These are phyloP conservation scores for Calonectria fujianensis DNA, from an alignment of 2,329 filamentous ascomycete species.

Conservation along the genomic window DNA sequence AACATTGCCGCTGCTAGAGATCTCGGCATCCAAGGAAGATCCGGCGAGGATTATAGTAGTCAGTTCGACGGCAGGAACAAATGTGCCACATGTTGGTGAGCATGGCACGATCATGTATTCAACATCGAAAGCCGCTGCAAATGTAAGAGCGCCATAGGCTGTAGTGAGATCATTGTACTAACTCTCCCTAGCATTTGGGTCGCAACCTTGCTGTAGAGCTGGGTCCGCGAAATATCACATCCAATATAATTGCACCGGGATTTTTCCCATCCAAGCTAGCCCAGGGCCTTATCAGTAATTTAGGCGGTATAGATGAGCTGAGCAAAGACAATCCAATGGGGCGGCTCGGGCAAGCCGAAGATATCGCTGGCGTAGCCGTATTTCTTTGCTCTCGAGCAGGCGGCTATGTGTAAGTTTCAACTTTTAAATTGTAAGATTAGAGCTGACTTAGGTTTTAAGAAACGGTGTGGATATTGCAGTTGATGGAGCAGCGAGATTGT, in stretches of 20 bases:
- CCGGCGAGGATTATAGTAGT: constrained; percentile 80
- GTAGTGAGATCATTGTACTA: neutral
- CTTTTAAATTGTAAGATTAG: neutral
- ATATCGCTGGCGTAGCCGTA: constrained; percentile 76
- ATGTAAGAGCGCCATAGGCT: constrained; percentile 53
- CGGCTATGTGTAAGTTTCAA: constrained; percentile 66
- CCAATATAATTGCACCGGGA: constrained; percentile 80
- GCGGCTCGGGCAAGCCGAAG: constrained; percentile 73
- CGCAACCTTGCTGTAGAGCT: constrained; percentile 81
- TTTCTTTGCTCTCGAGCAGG: constrained; percentile 73
- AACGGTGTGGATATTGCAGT: constrained; percentile 62
- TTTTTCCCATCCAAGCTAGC: constrained; percentile 83
- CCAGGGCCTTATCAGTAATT: constrained; percentile 76
- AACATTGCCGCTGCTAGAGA: constrained; percentile 67
- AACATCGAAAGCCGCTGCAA: constrained; percentile 80
- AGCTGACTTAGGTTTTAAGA: constrained; percentile 46
- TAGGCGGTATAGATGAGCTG: constrained; percentile 73
- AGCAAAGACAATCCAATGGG: constrained; percentile 72
- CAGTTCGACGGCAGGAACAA: constrained; percentile 79
- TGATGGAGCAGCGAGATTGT: constrained; percentile 58
- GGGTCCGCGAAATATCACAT: constrained; percentile 78
- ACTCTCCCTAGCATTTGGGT: constrained; percentile 70
- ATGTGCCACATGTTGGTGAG: constrained; percentile 75
- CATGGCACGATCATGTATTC: constrained; percentile 80
- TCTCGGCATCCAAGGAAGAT: constrained; percentile 57